phyloP scores from a whole-genome alignment of 805 yeast species.

The Metschnikowia koreensis region DNA sequence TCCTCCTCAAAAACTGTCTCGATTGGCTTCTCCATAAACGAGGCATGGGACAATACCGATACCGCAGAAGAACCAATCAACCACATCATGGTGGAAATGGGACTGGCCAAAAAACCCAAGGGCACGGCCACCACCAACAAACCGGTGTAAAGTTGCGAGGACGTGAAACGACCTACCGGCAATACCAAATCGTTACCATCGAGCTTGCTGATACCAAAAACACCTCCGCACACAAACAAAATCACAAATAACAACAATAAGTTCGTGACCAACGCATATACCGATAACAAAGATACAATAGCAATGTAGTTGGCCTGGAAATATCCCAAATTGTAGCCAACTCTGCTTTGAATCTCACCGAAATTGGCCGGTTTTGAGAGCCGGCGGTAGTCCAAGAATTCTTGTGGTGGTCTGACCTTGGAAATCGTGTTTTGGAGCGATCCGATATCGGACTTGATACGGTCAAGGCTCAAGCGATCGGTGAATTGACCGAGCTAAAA shows the following conservation, averaged over 20 bases:
- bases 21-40: conserved; percentile 90
- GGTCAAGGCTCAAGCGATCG: conserved; percentile 26
- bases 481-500: conserved; percentile 8
- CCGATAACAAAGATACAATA: conserved; percentile 66
- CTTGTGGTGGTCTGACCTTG: conserved; percentile 83
- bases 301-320: conserved; percentile 83
- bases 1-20: conserved; percentile 93
- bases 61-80: conserved; percentile 81
- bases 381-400: conserved; percentile 88
- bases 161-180: conserved; percentile 67
- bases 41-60: conserved; percentile 79
- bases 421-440: conserved; percentile 63
- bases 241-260: conserved; percentile 80
- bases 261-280: conserved; percentile 88
- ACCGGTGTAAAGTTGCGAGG: conserved; percentile 81
- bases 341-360: conserved; percentile 85
- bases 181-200: conserved; percentile 80
- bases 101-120: conserved; percentile 82
- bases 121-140: conserved; percentile 75
- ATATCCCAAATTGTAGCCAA: conserved; percentile 80
- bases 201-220: conserved; percentile 73
- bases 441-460: conserved; percentile 25
- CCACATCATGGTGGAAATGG: conserved; percentile 89
- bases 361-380: conserved; percentile 88
- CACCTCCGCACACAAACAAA: conserved; percentile 65